Conservation (phyloP, 2,329 filamentous ascomycete species). For the Fusarium nanum region DNA sequence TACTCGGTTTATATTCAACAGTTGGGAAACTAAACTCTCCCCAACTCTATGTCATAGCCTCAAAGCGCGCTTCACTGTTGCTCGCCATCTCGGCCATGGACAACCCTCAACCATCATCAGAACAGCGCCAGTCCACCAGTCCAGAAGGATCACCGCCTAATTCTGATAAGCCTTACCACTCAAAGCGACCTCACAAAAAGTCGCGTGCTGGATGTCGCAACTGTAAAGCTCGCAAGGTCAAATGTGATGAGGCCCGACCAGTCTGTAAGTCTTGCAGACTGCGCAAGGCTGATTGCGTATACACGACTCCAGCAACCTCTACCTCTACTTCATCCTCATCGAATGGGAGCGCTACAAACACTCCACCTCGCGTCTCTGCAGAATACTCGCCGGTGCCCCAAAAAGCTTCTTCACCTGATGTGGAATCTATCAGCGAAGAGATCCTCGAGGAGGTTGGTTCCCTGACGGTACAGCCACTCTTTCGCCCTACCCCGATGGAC, state of each 20-base stretch:
- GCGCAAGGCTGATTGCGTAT: slow-evolving; percentile 62
- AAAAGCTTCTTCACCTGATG: slow-evolving; percentile 15
- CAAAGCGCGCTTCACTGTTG: not conserved
- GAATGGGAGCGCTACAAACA: not conserved
- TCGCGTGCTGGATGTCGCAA: slow-evolving; percentile 64
- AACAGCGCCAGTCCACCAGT: slow-evolving; percentile 19
- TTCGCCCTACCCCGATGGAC: slow-evolving; percentile 50
- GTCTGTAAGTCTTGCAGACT: slow-evolving; percentile 62
- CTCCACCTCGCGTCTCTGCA: slow-evolving; percentile 6
- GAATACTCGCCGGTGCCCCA: not conserved
- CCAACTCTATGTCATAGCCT: slow-evolving; percentile 9
- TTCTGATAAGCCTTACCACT: slow-evolving; percentile 48
- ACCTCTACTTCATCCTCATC: slow-evolving; percentile 2
- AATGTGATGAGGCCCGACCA: slow-evolving; percentile 64
- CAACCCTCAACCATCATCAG: not conserved
- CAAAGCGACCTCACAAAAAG: slow-evolving; percentile 67
- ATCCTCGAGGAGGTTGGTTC: slow-evolving; percentile 13
- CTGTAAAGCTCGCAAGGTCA: slow-evolving; percentile 61
- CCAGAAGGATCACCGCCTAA: slow-evolving; percentile 26
- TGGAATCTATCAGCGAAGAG: slow-evolving; percentile 22
- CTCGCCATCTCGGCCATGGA: slow-evolving; percentile 14
- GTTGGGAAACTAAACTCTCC: not conserved
- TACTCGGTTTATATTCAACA: not conserved
- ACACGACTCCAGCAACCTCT: slow-evolving; percentile 47
- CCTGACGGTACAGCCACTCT: slow-evolving; percentile 45